Evolutionary conservation across 2,329 filamentous ascomycete genomes (phyloP).

Genomic region (Talaromyces sp.): DNA sequence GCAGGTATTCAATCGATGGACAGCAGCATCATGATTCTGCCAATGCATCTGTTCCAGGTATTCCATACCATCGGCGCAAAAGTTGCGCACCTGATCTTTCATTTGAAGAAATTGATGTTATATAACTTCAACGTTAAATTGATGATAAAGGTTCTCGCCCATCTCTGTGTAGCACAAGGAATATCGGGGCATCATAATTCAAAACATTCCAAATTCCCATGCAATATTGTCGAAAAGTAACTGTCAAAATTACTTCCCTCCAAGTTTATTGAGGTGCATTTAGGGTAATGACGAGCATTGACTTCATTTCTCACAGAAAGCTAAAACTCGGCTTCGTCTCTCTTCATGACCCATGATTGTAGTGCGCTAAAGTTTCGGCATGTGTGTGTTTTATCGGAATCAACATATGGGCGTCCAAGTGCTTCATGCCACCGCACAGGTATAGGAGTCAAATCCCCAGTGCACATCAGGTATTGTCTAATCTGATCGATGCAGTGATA

Average conservation of each 20-base stretch:
- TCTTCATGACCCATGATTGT: neutral
- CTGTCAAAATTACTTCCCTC: no score
- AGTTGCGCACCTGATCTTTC: constrained; percentile 23
- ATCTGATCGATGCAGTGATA: constrained; percentile 1
- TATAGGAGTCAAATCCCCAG: neutral
- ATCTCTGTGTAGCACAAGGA: no score
- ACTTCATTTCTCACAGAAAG: no score
- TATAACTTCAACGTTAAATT: no score
- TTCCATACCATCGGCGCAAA: constrained; percentile 16
- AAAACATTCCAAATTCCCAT: no score
- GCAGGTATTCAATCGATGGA: neutral
- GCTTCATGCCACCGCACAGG: neutral
- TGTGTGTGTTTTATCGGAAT: neutral
- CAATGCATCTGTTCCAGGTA: neutral
- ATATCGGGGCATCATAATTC: no score
- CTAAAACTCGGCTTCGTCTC: no score
- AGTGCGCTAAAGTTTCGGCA: neutral
- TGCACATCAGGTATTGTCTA: neutral
- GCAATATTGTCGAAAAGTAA: no score
- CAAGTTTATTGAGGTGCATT: no score
- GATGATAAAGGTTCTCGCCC: no score
- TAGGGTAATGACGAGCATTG: no score
- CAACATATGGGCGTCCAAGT: neutral
- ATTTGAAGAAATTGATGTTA: constrained; percentile 14
- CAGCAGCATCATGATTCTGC: neutral